phyloP scores from a whole-genome alignment of 2,329 filamentous ascomycete species.

The Sporothrix euskadiensis region DNA sequence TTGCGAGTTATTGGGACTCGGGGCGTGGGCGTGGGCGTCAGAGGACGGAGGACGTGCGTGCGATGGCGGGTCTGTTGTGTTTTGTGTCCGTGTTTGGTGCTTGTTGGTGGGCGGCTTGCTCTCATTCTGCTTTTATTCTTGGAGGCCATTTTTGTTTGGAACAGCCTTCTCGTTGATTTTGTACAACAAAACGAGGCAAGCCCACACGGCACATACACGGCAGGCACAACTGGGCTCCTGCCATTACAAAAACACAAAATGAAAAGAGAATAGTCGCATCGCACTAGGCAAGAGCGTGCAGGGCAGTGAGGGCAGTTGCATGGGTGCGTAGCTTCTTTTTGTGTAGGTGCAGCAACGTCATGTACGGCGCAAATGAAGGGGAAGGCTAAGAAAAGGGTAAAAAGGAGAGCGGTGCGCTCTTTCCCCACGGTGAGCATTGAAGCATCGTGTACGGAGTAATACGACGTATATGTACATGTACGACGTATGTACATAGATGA shows the following conservation, averaged over 20 bases:
- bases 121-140: not conserved
- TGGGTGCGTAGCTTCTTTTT: constrained; percentile 5
- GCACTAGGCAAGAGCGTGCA: constrained; percentile 18
- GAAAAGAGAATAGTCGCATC: not conserved
- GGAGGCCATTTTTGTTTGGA: not conserved
- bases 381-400: not conserved
- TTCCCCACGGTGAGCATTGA: not conserved
- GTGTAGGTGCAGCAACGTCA: constrained; percentile 20
- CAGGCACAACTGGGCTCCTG: constrained; percentile 4
- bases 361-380: constrained; percentile 7
- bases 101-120: not conserved
- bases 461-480: no score
- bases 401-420: not conserved
- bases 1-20: not conserved
- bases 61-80: not conserved
- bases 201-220: not conserved
- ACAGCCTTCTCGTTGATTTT: not conserved
- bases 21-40: not conserved
- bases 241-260: not conserved
- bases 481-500: no score
- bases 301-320: not conserved
- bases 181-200: not conserved
- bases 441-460: not conserved
- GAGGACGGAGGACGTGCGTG: constrained; percentile 6
- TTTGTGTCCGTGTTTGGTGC: not conserved